Conservation (phyloP, 108 stramenopile species). For the Skeletonema grethae region DNA sequence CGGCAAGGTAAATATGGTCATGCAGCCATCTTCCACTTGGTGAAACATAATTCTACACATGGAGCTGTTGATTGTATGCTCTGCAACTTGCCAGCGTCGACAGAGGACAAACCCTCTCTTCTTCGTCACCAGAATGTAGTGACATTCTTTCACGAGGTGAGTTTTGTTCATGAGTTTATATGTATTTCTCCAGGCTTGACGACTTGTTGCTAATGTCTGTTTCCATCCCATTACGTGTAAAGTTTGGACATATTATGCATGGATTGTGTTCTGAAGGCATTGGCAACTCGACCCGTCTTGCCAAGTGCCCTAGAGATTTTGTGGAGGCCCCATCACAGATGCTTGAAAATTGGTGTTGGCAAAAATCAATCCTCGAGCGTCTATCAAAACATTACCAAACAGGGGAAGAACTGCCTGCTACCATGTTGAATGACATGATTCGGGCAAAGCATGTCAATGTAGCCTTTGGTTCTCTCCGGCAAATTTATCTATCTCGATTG, state of each 20-base stretch:
- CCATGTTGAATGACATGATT: conserved; percentile 40
- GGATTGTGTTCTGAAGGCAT: conserved; percentile 36
- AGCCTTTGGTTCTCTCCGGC: conserved; percentile 30
- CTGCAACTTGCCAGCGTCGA: conserved; percentile 50
- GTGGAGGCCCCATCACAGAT: conserved; percentile 57
- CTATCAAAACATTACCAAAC: conserved; percentile 49
- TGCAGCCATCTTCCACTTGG: conserved; percentile 52
- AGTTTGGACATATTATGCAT: conserved; percentile 53
- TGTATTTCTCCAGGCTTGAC: neutral
- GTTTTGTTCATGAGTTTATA: neutral
- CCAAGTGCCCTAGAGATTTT: conserved; percentile 51
- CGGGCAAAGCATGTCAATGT: conserved; percentile 49
- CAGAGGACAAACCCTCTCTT: conserved; percentile 35
- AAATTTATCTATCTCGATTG: conserved; percentile 44
- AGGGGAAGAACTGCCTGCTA: conserved; percentile 28
- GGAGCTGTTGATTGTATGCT: conserved; percentile 57
- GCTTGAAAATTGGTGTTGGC: conserved; percentile 55
- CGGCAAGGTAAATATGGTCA: conserved; percentile 47
- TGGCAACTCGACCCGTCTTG: conserved; percentile 41
- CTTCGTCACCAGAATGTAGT: conserved; percentile 45
- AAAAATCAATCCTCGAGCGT: conserved; percentile 33
- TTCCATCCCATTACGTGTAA: neutral
- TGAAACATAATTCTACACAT: conserved; percentile 31
- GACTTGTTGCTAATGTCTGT: neutral
- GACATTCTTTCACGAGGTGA: conserved; percentile 39